Evolutionary conservation across 2,329 filamentous ascomycete genomes (phyloP).

Genomic region (Mycosphaerelloides madeirae): DNA sequence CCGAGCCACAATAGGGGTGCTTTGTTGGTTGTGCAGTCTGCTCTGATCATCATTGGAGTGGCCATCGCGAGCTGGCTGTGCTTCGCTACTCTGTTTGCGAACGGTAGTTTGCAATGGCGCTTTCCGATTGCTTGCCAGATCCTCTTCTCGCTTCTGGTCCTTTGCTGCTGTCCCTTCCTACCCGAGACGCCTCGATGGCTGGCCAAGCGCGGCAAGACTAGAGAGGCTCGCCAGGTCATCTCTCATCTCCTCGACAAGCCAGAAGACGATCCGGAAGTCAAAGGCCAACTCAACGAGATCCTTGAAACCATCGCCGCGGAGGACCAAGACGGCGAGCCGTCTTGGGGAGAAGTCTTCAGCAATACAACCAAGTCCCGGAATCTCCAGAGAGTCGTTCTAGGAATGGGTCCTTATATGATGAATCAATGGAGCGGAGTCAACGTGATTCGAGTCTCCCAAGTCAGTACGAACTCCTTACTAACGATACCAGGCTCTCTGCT

Average conservation of each 20-base stretch:
- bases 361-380: conserved; percentile 35
- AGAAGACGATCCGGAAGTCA: conserved; percentile 29
- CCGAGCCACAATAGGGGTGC: conserved; percentile 29
- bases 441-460: too few species aligned
- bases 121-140: conserved; percentile 30
- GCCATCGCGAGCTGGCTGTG: conserved; percentile 28
- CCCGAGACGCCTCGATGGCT: conserved; percentile 29
- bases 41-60: conserved; percentile 28
- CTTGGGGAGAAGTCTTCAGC: conserved; percentile 35
- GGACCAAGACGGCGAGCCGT: conserved; percentile 29
- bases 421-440: conserved; percentile 27
- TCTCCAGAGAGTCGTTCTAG: conserved; percentile 33
- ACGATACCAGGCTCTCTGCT: too few species aligned
- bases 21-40: conserved; percentile 26
- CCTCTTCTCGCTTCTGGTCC: conserved; percentile 27
- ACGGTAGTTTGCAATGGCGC: conserved; percentile 27
- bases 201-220: conserved; percentile 24
- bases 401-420: conserved; percentile 36
- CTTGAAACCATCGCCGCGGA: conserved; percentile 32
- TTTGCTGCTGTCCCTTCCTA: conserved; percentile 27
- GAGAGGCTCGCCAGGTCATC: conserved; percentile 27
- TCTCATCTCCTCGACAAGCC: conserved; percentile 32
- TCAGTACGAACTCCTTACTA: too few species aligned
- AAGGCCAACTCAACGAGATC: conserved; percentile 35
- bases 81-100: conserved; percentile 25